A percentile compares a stretch with the other conserved stretches of the same genome.
Conservation (phyloP, 768 basidiomycete species). For the Russula griseocarnosa region DNA sequence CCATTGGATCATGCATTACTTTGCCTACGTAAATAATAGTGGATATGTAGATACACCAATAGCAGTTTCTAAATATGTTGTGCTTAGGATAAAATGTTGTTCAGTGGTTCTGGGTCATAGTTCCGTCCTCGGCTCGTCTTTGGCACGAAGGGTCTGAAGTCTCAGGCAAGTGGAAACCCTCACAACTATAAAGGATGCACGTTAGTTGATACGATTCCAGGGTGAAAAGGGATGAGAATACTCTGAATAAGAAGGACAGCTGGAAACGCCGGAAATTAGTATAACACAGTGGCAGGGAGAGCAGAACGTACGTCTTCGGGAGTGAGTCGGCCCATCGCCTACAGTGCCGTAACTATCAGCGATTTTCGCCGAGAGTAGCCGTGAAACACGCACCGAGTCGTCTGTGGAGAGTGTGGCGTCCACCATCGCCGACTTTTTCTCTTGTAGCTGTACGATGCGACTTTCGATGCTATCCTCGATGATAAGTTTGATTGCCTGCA, state of each 20-base stretch:
- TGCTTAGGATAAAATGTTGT: neutral
- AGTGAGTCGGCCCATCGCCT: conserved; percentile 91
- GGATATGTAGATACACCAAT: neutral
- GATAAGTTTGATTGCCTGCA: conserved; percentile 89
- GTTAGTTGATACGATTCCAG: conserved; percentile 3
- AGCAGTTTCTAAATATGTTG: neutral
- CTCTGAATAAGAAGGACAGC: conserved; percentile 48
- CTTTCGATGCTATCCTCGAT: conserved; percentile 96
- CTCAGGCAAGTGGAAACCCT: neutral
- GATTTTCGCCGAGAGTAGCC: neutral
- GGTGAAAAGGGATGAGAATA: conserved; percentile 30
- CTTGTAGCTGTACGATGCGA: conserved; percentile 94
- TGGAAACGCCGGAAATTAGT: conserved; percentile 28
- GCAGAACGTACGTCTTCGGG: conserved; percentile 56
- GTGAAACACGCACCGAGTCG: conserved; percentile 54
- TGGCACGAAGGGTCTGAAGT: neutral
- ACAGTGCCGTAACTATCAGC: conserved; percentile 22
- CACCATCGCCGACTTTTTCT: conserved; percentile 96
- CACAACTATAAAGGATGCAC: conserved; percentile 8
- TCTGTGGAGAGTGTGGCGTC: conserved; percentile 81
- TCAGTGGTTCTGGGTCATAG: neutral
- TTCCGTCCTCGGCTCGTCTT: neutral
- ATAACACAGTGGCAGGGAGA: neutral
- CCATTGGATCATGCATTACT: neutral
- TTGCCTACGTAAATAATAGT: neutral